Evolutionary conservation across 2,329 filamentous ascomycete species (phyloP), one percentile per base, ranked within the genome.

Genomic region (Microsporum ferrugineum): DNA sequence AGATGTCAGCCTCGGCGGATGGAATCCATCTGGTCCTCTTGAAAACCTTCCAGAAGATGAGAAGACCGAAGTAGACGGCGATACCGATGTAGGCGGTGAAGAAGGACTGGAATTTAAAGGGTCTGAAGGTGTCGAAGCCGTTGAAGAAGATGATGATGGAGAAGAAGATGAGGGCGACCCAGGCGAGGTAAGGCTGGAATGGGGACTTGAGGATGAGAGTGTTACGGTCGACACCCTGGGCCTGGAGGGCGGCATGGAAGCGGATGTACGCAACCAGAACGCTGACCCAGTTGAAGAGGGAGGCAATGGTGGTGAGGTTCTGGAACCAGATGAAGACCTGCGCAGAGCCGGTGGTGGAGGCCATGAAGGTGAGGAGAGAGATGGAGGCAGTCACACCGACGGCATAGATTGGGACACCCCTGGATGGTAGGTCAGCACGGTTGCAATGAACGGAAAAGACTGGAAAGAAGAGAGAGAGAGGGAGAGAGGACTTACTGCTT

Each of bases 101-200:
- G 67, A 81, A 81, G 60, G 69, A 69, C 27, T 73, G 71, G 36
- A 75, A 64, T 36, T 66, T 67, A 72, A 75, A 80, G 10, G 68
- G 12, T 65, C 58, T 61, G 53, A 70, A 69, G 31, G 65, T 62
- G 49, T 67, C 68, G 63, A 65, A 90, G 41, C 84, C 82, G 2
- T 88, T 90, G 45, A 90, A 76, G 2, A 91, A 74, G 63, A 89
- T 85, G 45, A 87, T 71, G 33, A 84, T 75, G 68, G 80, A 83
- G 64, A 79, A 79, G 76, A 85, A 82, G 63, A 77, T 69, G 3
- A 91, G 76, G 0, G 83, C 82, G 6, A 76, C 72, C 65, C 79
- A 85, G 0, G 88, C 88, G 10, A 79, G 81, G 65, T 84, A 85
- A 10, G 78, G 79, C 65, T 79, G 78, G 62, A 72, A 76, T 12